Conservation (phyloP, 2,329 filamentous ascomycete species). For the Sporothrix luriei region DNA sequence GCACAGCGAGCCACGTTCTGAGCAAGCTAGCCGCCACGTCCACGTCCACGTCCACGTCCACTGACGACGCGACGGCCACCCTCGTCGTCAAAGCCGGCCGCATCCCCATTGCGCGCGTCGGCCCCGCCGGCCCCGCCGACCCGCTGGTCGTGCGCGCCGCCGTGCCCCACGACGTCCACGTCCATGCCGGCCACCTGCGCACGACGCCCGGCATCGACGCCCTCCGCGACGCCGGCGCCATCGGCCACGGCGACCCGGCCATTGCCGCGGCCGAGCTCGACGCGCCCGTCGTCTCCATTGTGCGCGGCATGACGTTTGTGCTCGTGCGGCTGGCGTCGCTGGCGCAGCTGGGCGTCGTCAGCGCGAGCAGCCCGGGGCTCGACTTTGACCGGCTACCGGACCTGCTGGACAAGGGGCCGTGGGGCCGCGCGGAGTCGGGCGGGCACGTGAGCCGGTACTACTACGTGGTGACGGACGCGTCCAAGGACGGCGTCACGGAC, state of each 20-base stretch:
- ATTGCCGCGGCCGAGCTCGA: conserved; percentile 46
- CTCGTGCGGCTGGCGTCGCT: conserved; percentile 64
- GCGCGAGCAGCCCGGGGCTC: conserved; percentile 39
- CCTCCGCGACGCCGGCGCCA: conserved; percentile 37
- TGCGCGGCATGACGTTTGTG: conserved; percentile 74
- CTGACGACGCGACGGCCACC: neutral
- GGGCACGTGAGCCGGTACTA: conserved; percentile 62
- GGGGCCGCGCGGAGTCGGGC: conserved; percentile 55
- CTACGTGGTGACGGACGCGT: conserved; percentile 49
- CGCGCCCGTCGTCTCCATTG: conserved; percentile 62
- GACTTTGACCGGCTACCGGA: conserved; percentile 42
- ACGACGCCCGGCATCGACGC: conserved; percentile 41
- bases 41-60: neutral
- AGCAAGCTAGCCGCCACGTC: conserved; percentile 34
- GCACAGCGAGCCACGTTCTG: conserved; percentile 55
- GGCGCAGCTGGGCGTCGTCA: conserved; percentile 54
- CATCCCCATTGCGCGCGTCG: conserved; percentile 49
- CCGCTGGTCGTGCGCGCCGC: conserved; percentile 58
- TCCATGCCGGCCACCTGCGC: conserved; percentile 54
- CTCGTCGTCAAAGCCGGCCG: conserved; percentile 61
- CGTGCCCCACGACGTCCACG: conserved; percentile 68
- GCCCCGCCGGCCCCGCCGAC: conserved; percentile 41
- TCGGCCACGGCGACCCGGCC: conserved; percentile 40
- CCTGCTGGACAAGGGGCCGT: conserved; percentile 56
- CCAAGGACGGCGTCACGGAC: conserved; percentile 37